phyloP scores from a whole-genome alignment of 495 filamentous ascomycete species.

The Aspergillus panamensis region DNA sequence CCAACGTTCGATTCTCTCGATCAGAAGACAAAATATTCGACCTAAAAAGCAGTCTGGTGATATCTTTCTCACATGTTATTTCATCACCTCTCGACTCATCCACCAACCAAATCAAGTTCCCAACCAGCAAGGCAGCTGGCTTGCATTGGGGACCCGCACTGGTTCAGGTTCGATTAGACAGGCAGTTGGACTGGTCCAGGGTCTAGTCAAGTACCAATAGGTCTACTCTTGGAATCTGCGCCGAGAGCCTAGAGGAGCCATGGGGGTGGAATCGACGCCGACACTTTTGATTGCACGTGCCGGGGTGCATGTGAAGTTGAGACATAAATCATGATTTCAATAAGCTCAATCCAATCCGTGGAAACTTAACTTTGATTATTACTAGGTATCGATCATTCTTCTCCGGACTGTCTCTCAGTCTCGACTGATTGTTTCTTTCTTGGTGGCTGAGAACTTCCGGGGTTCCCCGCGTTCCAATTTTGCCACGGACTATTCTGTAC shows the following conservation, averaged over 20 bases:
- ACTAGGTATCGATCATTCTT: neutral
- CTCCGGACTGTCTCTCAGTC: neutral
- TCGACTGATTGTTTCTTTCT: neutral
- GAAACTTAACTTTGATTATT: no score
- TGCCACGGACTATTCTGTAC: no score
- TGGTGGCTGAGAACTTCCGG: no score
- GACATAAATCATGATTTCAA: no score
- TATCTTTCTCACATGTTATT: neutral
- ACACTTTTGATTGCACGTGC: neutral
- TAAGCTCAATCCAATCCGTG: no score
- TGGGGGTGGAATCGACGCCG: neutral
- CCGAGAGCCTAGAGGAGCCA: neutral
- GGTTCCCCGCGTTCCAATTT: no score
- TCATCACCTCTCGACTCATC: neutral
- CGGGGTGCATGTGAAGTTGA: neutral
- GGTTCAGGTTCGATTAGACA: slow-evolving; percentile 6
- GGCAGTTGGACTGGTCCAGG: neutral
- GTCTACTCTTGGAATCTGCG: neutral
- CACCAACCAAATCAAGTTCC: no score
- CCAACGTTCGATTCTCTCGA: no score
- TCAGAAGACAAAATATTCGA: neutral
- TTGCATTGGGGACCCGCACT: neutral
- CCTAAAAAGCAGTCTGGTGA: neutral
- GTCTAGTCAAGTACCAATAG: neutral
- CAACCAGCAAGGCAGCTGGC: neutral